Percentiles rank a stretch among this genome's conserved stretches.
Conservation (phyloP, 768 basidiomycete genomes). For the Tulasnella sp. region DNA sequence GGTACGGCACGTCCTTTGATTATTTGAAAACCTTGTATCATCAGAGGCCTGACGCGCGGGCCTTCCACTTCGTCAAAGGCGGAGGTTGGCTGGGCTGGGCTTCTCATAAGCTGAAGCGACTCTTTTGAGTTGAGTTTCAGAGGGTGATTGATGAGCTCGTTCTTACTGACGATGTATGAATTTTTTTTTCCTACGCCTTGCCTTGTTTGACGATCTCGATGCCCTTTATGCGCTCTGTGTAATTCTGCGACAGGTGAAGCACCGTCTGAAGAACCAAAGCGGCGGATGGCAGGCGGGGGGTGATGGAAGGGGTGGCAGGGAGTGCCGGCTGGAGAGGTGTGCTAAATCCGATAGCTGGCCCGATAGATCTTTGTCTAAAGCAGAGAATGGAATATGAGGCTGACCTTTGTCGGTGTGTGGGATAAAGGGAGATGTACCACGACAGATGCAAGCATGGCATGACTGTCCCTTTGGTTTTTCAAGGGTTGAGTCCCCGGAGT, state of each 20-base stretch:
- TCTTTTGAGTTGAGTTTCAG: constrained; percentile 13
- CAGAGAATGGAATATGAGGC: neutral
- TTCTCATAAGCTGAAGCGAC: constrained; percentile 3
- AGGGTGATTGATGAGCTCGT: neutral
- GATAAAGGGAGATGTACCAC: neutral
- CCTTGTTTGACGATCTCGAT: neutral
- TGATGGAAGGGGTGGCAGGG: neutral
- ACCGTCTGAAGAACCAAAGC: constrained; percentile 1
- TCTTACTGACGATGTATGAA: neutral
- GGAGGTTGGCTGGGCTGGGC: constrained; percentile 18
- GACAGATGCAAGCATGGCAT: neutral
- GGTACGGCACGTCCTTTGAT: neutral
- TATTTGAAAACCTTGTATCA: neutral
- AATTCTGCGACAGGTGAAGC: constrained; percentile 8
- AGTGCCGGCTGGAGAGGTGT: neutral
- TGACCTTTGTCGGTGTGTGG: neutral
- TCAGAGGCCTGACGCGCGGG: constrained; percentile 18
- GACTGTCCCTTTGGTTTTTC: neutral
- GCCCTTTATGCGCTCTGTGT: neutral
- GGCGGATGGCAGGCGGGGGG: neutral
- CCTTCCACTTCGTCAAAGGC: constrained; percentile 8
- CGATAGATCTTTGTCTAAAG: neutral
- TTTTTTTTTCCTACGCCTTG: neutral
- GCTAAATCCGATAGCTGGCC: neutral
- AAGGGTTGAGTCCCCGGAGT: neutral